Conservation (phyloP, 768 basidiomycete genomes). For the Tricholomella constricta region DNA sequence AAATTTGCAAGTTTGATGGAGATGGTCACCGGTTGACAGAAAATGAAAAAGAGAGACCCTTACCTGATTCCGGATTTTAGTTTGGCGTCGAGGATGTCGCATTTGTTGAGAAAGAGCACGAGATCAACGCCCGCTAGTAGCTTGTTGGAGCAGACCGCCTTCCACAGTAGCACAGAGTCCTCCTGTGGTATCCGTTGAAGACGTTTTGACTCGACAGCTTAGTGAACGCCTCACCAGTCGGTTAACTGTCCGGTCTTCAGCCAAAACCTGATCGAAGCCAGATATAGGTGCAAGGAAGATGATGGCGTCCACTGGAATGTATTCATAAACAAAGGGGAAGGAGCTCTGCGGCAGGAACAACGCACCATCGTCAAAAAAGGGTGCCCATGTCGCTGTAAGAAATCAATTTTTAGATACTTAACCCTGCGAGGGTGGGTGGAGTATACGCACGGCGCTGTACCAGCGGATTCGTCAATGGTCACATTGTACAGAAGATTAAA, state of each 20-base stretch:
- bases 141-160: constrained; percentile 81
- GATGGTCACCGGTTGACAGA: not conserved
- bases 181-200: constrained; percentile 41
- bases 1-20: not conserved
- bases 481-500: not conserved
- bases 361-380: constrained; percentile 51
- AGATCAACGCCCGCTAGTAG: constrained; percentile 79
- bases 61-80: constrained; percentile 47
- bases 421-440: fast-evolving
- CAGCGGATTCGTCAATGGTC: constrained; percentile 11
- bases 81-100: constrained; percentile 78
- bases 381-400: constrained; percentile 34
- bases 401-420: not conserved
- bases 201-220: not conserved
- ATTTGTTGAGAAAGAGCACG: constrained; percentile 87
- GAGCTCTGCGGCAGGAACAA: constrained; percentile 54
- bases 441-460: constrained; percentile 35
- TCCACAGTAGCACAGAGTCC: constrained; percentile 92
- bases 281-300: constrained; percentile 79
- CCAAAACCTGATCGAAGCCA: constrained; percentile 67
- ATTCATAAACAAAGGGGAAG: not conserved
- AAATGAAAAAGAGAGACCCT: not conserved
- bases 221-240: constrained; percentile 37
- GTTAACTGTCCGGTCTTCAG: constrained; percentile 64
- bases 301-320: constrained; percentile 51